Evolutionary conservation across 2,329 filamentous ascomycete genomes (phyloP), one percentile per base, ranked within the genome.

Genomic region (Sarocladium strictum): DNA sequence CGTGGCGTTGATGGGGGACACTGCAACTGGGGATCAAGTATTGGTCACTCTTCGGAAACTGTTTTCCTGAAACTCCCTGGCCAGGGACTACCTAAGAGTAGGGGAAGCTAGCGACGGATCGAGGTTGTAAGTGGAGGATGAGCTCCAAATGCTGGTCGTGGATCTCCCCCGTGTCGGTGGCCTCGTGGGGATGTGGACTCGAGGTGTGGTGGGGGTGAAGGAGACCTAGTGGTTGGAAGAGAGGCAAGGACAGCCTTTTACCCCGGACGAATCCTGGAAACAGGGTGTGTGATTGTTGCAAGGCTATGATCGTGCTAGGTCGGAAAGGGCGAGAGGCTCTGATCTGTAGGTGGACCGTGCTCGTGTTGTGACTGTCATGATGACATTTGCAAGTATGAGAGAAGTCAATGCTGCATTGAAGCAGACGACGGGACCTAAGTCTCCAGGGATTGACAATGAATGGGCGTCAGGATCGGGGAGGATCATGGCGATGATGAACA

Each of bases 101-200:
- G 11, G 43, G 17, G 27, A 35, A 51, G 47, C 47, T 35, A 51
- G 27, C 33, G 47, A 33, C 29, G n/a, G 19, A 51, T 33, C 26
- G 27, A 35, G 47, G 27, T 35, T 51, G 17, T 51, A 51, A 51
- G 47, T 51, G 47, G 47, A 51, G 27, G 47, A 35, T 12, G 24
- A 23, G 6, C 27, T 4, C 27, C 17, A 10, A 49, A 29, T 49
- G 43, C 43, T 51, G 47, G 47, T 6, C 27, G 47, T 51, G 27
- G 47, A 51, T 51, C 47, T 2, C 47, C 15, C 24, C 29, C 29
- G 35, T 6, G 27, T 4, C 27, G 17, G n/a, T 23, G n/a, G 27
- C 47, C 33, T 33, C 27, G 26, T 51, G 47, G 47, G 26, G 27
- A 9, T 6, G n/a, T 35, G 27, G 24, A 15, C 12, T 3, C 23